Evolutionary conservation across 2,329 filamentous ascomycete genomes (phyloP).

Genomic region (Thielaviopsis musarum): DNA sequence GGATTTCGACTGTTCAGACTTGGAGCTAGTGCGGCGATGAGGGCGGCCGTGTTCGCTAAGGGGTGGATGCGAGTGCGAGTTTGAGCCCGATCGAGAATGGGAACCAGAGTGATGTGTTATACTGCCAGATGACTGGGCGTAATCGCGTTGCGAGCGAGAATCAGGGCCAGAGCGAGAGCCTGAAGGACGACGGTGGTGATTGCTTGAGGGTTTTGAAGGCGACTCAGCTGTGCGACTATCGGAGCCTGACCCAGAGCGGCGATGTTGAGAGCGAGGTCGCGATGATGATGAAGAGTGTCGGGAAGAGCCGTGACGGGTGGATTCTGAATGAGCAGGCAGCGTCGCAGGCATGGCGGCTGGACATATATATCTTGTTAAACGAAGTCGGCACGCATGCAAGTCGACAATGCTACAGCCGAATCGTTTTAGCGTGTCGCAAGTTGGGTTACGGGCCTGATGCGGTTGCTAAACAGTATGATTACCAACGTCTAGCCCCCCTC

Average conservation of each 20-base stretch:
- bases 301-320: slow-evolving; percentile 9
- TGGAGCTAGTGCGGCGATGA: slow-evolving; percentile 10
- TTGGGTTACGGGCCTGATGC: neutral
- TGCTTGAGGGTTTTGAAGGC: slow-evolving; percentile 1
- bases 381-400: neutral
- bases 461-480: neutral
- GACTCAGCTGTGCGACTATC: slow-evolving; percentile 1
- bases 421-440: neutral
- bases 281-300: slow-evolving; percentile 8
- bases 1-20: slow-evolving; percentile 7
- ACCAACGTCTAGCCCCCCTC: neutral
- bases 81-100: slow-evolving; percentile 4
- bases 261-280: slow-evolving; percentile 10
- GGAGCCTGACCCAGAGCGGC: slow-evolving; percentile 10
- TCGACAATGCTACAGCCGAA: neutral
- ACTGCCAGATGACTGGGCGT: slow-evolving; percentile 11
- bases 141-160: slow-evolving; percentile 8
- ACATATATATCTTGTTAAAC: neutral
- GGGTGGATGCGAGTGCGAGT: slow-evolving; percentile 5
- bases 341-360: slow-evolving; percentile 12
- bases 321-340: slow-evolving; percentile 10
- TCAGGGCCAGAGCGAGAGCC: slow-evolving; percentile 9
- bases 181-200: slow-evolving; percentile 8
- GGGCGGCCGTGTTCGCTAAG: slow-evolving; percentile 13
- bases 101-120: neutral